Conservation (phyloP, 495 filamentous ascomycete genomes). For the Penicillium robsamsonii region DNA sequence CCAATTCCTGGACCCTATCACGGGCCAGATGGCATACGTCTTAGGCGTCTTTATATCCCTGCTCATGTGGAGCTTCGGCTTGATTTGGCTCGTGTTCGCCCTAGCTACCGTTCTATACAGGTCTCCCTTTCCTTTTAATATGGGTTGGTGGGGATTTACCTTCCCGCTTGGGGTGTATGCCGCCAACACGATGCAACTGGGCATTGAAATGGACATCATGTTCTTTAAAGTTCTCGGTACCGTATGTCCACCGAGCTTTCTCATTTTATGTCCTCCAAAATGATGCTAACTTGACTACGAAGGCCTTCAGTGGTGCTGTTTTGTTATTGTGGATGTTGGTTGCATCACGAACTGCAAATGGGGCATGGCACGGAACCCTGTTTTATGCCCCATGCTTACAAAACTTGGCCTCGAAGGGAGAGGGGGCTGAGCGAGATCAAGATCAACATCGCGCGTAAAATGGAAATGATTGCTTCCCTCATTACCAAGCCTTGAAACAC, state of each 20-base stretch:
- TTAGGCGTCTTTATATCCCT: constrained; percentile 41
- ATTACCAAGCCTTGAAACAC: neutral
- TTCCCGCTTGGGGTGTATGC: constrained; percentile 59
- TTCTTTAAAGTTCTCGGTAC: constrained; percentile 54
- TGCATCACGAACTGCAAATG: constrained; percentile 34
- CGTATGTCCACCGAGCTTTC: constrained; percentile 22
- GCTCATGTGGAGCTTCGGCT: constrained; percentile 49
- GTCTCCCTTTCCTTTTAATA: constrained; percentile 56
- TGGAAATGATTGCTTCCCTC: neutral
- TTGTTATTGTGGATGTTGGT: constrained; percentile 47
- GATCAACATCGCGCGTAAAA: constrained; percentile 18
- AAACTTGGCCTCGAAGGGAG: constrained; percentile 30
- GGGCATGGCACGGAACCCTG: constrained; percentile 40
- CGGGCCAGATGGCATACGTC: constrained; percentile 42
- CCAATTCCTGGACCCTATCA: constrained; percentile 24
- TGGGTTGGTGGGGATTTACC: constrained; percentile 64
- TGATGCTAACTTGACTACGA: neutral
- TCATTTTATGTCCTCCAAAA: neutral
- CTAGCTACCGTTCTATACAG: constrained; percentile 36
- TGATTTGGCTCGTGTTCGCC: constrained; percentile 51
- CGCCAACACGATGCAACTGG: constrained; percentile 45
- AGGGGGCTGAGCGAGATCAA: constrained; percentile 8
- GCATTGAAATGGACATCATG: constrained; percentile 40
- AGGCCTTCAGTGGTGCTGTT: constrained; percentile 42
- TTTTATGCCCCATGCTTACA: constrained; percentile 51